phyloP scores from a whole-genome alignment of 148 eudicot genomes.

The Salicornia ramosissima region DNA sequence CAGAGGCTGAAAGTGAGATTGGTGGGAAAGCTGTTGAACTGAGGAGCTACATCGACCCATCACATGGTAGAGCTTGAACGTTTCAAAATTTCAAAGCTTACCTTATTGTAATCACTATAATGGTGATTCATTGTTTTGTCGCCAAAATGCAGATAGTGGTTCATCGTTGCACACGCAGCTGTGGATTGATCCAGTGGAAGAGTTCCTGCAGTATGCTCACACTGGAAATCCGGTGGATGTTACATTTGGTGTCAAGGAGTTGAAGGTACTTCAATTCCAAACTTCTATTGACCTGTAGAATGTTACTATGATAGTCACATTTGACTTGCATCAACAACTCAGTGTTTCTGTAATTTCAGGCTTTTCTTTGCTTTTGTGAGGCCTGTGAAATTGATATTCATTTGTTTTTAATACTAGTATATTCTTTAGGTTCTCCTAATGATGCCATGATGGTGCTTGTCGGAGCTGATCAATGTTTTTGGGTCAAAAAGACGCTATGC shows the following conservation, averaged over 20 bases:
- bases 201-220: slow-evolving; percentile 82
- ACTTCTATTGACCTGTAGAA: neutral
- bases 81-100: neutral
- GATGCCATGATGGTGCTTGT: no score
- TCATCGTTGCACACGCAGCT: slow-evolving; percentile 86
- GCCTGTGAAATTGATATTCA: slow-evolving; percentile 93
- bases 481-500: no score
- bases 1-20: slow-evolving; percentile 69
- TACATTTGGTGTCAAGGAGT: slow-evolving; percentile 86
- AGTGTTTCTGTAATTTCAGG: slow-evolving; percentile 44
- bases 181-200: slow-evolving; percentile 98
- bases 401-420: slow-evolving; percentile 40
- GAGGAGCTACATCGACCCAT: slow-evolving; percentile 93
- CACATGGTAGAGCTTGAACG: slow-evolving; percentile 57
- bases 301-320: no score
- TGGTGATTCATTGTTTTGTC: slow-evolving; percentile 3
- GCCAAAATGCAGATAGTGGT: slow-evolving; percentile 62
- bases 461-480: no score
- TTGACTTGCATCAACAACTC: neutral
- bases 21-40: slow-evolving; percentile 99
- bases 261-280: slow-evolving; percentile 49
- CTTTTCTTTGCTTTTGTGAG: slow-evolving; percentile 89
- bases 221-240: slow-evolving; percentile 87
- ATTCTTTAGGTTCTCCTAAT: no score
- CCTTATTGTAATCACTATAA: no score